phyloP scores from a whole-genome alignment of 1,284 basidiomycete genomes.

The Phlebopus sp. region DNA sequence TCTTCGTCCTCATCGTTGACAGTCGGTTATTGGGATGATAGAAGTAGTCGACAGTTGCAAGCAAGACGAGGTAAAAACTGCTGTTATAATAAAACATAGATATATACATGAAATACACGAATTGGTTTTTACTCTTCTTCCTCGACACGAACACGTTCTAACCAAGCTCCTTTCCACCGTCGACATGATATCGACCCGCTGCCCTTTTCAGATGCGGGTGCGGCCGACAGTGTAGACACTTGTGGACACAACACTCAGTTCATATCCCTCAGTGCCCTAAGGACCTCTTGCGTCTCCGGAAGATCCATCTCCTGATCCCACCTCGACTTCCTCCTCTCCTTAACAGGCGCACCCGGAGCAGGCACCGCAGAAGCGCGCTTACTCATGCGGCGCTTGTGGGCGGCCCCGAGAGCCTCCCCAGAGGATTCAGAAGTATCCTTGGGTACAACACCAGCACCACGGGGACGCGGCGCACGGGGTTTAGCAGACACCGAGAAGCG shows the following conservation, averaged over 20 bases:
- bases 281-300: slow-evolving; percentile 22
- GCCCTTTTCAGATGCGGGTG: too few species aligned
- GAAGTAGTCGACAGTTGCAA: too few species aligned
- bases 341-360: background rate
- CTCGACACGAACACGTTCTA: background rate
- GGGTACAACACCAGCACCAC: too few species aligned
- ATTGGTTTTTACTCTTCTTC: background rate
- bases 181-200: too few species aligned
- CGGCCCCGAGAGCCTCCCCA: background rate
- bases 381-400: background rate
- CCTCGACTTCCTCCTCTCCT: slow-evolving; percentile 9
- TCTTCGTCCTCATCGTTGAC: too few species aligned
- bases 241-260: background rate
- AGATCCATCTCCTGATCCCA: slow-evolving; percentile 20
- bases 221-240: background rate
- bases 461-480: too few species aligned
- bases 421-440: background rate
- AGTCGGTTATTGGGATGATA: too few species aligned
- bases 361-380: slow-evolving; percentile 1
- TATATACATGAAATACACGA: background rate
- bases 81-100: too few species aligned
- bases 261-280: slow-evolving; percentile 15
- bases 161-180: too few species aligned
- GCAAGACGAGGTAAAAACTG: too few species aligned
- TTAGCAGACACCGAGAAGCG: slow-evolving; percentile 18